These are phyloP conservation scores for Flaveria linearis DNA, from an alignment of 129 eudicot genomes.

Conservation along the genomic window DNA sequence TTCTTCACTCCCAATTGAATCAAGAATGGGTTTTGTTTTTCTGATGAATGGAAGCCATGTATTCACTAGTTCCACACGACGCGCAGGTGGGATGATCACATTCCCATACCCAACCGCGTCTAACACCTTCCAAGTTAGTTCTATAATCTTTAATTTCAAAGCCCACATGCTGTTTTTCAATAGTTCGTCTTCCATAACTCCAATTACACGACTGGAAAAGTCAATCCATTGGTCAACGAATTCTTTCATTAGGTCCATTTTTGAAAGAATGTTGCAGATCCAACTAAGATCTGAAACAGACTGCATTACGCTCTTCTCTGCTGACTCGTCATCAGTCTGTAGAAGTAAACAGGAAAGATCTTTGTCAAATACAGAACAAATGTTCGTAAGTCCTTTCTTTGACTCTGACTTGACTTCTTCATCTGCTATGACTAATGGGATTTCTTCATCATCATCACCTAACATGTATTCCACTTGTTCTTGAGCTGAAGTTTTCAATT, in stretches of 20 bases:
- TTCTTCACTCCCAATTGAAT: constrained; percentile 47
- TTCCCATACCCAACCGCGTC: constrained; percentile 93
- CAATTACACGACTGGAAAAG: constrained; percentile 41
- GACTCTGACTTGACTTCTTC: constrained; percentile 61
- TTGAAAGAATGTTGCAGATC: constrained; percentile 65
- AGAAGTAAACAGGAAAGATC: constrained; percentile 46
- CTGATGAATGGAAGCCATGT: constrained; percentile 77
- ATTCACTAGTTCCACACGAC: constrained; percentile 55
- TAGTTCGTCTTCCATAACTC: constrained; percentile 47
- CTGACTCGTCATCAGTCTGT: constrained; percentile 34
- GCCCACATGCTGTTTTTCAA: constrained; percentile 54
- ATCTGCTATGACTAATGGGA: constrained; percentile 58
- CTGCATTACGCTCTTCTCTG: constrained; percentile 49
- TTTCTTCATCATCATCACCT: constrained; percentile 71
- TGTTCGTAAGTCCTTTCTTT: constrained; percentile 49
- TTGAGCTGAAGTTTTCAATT: constrained; percentile 77
- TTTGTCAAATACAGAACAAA: constrained; percentile 48
- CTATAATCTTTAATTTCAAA: constrained; percentile 61
- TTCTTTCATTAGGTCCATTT: constrained; percentile 73
- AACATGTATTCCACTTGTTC: constrained; percentile 95
- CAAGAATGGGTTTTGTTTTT: constrained; percentile 67
- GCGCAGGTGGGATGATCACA: constrained; percentile 59
- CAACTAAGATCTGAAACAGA: constrained; percentile 63
- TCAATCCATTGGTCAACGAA: constrained; percentile 74
- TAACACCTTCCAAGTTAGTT: constrained; percentile 67